These are phyloP conservation scores for Trichomonascaceae sp. DNA, from an alignment of 1,139 yeast genomes.

Conservation along the genomic window DNA sequence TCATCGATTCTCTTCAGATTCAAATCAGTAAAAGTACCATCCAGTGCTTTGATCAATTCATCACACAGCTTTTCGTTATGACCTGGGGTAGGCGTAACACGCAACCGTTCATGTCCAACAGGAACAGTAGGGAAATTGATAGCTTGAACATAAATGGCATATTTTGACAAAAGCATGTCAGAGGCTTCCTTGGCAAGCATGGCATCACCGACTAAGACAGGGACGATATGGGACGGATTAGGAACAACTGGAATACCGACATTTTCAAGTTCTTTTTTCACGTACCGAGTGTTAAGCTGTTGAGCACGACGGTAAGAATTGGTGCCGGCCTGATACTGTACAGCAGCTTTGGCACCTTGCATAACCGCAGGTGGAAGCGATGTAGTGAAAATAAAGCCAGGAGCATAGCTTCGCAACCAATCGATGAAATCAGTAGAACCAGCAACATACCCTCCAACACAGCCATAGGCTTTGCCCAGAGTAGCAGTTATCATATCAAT, in stretches of 20 bases:
- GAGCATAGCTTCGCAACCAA: constrained; percentile 94
- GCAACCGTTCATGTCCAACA: constrained; percentile 88
- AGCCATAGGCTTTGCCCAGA: constrained; percentile 92
- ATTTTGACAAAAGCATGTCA: constrained; percentile 76
- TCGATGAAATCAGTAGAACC: constrained; percentile 80
- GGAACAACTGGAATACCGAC: constrained; percentile 94
- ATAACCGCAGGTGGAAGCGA: constrained; percentile 94
- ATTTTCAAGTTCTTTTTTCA: constrained; percentile 60
- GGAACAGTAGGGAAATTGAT: constrained; percentile 98
- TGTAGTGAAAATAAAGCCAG: constrained; percentile 96
- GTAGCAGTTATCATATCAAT: constrained; percentile 97
- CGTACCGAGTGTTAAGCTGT: constrained; percentile 80
- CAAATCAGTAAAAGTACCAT: constrained; percentile 71
- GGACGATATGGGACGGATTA: constrained; percentile 95
- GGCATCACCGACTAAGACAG: constrained; percentile 91
- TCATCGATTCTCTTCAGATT: constrained; percentile 67
- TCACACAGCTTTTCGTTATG: constrained; percentile 75
- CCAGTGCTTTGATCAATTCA: constrained; percentile 69
- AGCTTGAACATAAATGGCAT: constrained; percentile 92
- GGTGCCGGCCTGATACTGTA: constrained; percentile 76
- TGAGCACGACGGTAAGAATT: constrained; percentile 74
- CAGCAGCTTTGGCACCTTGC: constrained; percentile 91
- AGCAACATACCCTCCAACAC: constrained; percentile 97
- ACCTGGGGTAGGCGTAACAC: constrained; percentile 98
- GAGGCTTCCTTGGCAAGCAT: constrained; percentile 86